Evolutionary conservation across 495 filamentous ascomycete genomes (phyloP).

Genomic region (Hypoxylon fuscum): DNA sequence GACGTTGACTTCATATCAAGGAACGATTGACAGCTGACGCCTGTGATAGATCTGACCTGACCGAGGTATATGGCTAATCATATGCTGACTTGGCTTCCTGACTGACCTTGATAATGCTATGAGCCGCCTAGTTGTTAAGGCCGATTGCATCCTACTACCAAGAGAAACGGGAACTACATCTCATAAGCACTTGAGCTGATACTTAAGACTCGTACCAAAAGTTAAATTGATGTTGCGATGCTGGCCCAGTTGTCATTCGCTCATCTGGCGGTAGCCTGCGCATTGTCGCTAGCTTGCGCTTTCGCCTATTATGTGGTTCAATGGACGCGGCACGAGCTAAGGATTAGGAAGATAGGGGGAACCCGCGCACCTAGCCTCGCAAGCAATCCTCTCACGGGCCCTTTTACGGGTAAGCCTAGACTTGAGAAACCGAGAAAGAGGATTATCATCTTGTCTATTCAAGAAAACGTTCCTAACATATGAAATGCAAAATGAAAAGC

Average conservation of each 20-base stretch:
- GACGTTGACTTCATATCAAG: constrained; percentile 4
- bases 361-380: constrained; percentile 23
- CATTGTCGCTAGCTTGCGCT: constrained; percentile 11
- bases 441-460: background rate
- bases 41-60: background rate
- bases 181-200: background rate
- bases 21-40: constrained; percentile 22
- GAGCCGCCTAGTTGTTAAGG: no score
- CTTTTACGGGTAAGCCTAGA: constrained; percentile 29
- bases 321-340: constrained; percentile 24
- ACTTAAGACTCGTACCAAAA: background rate
- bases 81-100: background rate
- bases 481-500: constrained; percentile 17
- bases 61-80: background rate
- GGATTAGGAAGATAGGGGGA: constrained; percentile 37
- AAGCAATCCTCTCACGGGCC: constrained; percentile 29
- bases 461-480: constrained; percentile 13
- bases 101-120: background rate
- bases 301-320: constrained; percentile 24
- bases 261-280: constrained; percentile 6
- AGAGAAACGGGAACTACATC: background rate
- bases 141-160: background rate
- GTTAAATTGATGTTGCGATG: constrained; percentile 7
- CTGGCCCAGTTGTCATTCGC: constrained; percentile 19
- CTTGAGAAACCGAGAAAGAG: background rate